Conservation (phyloP, 305 asterid genomes). For the Fraxinus albicans region DNA sequence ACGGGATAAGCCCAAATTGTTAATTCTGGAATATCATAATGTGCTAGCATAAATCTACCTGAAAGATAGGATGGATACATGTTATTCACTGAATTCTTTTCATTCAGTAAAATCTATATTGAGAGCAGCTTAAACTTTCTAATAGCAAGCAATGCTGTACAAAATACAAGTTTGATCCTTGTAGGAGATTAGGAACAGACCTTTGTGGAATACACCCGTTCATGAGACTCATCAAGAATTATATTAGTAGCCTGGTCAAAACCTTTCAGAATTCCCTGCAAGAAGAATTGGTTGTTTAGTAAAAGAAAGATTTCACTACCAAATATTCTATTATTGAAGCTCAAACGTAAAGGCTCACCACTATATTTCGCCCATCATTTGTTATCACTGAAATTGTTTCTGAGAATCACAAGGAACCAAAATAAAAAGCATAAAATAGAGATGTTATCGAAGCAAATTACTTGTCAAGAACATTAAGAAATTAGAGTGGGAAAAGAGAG, state of each 20-base stretch:
- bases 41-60: background rate
- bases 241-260: constrained; percentile 91
- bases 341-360: constrained; percentile 50
- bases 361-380: constrained; percentile 93
- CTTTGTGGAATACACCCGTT: constrained; percentile 97
- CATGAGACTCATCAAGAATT: constrained; percentile 96
- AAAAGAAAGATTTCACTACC: constrained; percentile 17
- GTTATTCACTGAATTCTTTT: background rate
- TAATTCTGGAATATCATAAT: background rate
- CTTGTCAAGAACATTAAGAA: constrained; percentile 17
- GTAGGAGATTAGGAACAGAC: constrained; percentile 33
- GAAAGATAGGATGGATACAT: background rate
- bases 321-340: background rate
- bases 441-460: constrained; percentile 25
- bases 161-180: background rate
- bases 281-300: constrained; percentile 8
- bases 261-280: constrained; percentile 86
- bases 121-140: background rate
- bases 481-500: background rate
- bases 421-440: background rate
- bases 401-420: constrained; percentile 33
- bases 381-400: constrained; percentile 85
- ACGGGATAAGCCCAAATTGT: background rate
- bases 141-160: background rate
- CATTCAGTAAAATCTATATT: background rate